phyloP scores from a whole-genome alignment of 2,329 filamentous ascomycete genomes.

The Colletotrichum graminicola region DNA sequence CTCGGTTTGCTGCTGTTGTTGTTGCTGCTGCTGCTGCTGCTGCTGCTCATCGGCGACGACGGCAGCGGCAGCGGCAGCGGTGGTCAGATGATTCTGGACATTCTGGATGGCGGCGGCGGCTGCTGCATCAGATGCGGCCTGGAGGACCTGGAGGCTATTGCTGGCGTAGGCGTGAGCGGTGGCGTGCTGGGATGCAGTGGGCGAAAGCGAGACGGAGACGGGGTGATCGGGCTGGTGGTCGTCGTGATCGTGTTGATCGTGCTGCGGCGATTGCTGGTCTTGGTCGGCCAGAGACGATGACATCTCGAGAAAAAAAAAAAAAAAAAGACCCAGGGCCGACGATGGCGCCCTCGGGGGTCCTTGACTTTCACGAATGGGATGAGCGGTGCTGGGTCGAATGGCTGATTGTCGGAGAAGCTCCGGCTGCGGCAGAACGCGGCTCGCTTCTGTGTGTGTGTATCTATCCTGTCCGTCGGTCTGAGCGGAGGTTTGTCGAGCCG shows the following conservation, averaged over 20 bases:
- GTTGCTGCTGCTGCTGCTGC: conserved; percentile 26
- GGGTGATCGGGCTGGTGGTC: conserved; percentile 41
- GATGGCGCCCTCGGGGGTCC: conserved; percentile 23
- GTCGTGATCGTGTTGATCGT: conserved; percentile 13
- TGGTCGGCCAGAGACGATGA: conserved; percentile 24
- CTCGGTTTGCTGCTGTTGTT: conserved; percentile 25
- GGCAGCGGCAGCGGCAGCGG: conserved; percentile 43
- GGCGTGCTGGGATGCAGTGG: conserved; percentile 40
- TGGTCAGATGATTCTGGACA: conserved; percentile 51
- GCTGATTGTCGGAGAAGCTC: conserved; percentile 60
- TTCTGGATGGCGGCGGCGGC: conserved; percentile 55
- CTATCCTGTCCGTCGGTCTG: neutral
- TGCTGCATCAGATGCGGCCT: conserved; percentile 58
- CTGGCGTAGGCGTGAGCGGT: conserved; percentile 59
- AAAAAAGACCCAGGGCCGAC: conserved; percentile 9
- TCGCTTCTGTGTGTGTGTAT: neutral
- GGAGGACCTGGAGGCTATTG: conserved; percentile 60
- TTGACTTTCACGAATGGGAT: conserved; percentile 24
- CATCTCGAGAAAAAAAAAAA: conserved; percentile 15
- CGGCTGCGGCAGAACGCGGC: conserved; percentile 45
- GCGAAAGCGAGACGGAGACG: conserved; percentile 43
- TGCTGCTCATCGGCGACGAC: conserved; percentile 31
- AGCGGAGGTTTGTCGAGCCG: conserved; percentile 2
- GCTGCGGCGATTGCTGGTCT: conserved; percentile 19
- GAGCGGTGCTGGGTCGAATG: conserved; percentile 47